Conservation (phyloP, 2,329 filamentous ascomycete genomes). For the Aureobasidium melanogenum region DNA sequence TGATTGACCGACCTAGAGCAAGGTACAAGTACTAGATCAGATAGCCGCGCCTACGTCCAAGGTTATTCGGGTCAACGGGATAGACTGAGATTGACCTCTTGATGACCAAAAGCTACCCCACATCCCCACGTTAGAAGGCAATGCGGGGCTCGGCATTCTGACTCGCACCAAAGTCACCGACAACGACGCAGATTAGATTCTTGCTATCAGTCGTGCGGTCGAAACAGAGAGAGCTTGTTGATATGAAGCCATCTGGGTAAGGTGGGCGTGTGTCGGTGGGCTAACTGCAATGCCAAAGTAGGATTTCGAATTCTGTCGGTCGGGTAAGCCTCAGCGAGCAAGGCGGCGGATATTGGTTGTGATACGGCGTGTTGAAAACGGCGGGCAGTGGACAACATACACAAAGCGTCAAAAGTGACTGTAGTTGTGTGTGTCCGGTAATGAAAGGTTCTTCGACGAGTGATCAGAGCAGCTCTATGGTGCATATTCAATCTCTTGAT, state of each 20-base stretch:
- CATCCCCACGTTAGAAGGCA: background rate
- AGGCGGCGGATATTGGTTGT: background rate
- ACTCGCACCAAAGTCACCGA: background rate
- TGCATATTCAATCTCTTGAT: slow-evolving; percentile 1
- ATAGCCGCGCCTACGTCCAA: background rate
- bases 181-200: background rate
- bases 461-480: background rate
- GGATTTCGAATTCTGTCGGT: background rate
- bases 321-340: background rate
- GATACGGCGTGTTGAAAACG: background rate
- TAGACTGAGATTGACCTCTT: background rate
- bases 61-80: slow-evolving; percentile 8
- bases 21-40: background rate
- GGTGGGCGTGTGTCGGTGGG: too few relatives aligned
- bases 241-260: background rate
- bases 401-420: background rate
- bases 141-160: slow-evolving; percentile 1
- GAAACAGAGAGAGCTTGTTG: background rate
- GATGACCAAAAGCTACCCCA: slow-evolving; percentile 2
- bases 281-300: background rate
- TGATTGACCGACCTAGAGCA: background rate
- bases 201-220: background rate
- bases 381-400: background rate
- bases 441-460: background rate
- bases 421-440: background rate